A percentile compares a stretch with the other conserved stretches of the same genome.
Evolutionary conservation across 148 eudicot genomes (phyloP).

Genomic region (Nyssa sinensis): DNA sequence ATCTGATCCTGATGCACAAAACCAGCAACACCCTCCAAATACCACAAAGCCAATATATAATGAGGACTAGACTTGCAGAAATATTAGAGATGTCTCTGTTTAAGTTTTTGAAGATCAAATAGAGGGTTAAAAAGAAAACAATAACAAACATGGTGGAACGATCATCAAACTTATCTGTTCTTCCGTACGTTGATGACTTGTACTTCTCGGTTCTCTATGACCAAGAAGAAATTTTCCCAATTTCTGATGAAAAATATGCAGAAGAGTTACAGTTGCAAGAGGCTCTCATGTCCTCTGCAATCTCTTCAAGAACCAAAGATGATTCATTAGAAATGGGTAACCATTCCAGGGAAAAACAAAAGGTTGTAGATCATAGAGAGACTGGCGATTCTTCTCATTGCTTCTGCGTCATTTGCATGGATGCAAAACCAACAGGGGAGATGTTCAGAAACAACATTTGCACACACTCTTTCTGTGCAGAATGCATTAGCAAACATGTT

Average conservation of each 20-base stretch:
- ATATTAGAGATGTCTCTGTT: no score
- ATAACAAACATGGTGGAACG: no score
- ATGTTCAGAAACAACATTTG: constrained; percentile 18
- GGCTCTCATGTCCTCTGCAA: constrained; percentile 36
- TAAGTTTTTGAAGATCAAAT: no score
- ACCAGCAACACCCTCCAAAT: no score
- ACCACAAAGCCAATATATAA: no score
- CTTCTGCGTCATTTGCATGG: constrained; percentile 47
- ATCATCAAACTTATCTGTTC: no score
- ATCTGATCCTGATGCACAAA: no score
- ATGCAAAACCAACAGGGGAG: constrained; percentile 19
- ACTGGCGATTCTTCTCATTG: not conserved
- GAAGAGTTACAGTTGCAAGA: constrained; percentile 52
- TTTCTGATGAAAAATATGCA: constrained; percentile 61
- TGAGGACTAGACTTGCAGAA: no score
- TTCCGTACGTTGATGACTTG: no score
- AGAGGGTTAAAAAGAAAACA: no score
- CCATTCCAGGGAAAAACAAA: not conserved
- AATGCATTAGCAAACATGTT: constrained; percentile 29
- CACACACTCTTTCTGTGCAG: constrained; percentile 27
- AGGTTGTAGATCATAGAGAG: not conserved
- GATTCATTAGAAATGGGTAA: not conserved
- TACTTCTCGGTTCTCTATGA: constrained; percentile 46
- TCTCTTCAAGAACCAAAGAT: not conserved
- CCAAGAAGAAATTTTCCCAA: constrained; percentile 38